Conservation (phyloP, 345 rosid genomes). For the Hibiscus tridactylites region DNA sequence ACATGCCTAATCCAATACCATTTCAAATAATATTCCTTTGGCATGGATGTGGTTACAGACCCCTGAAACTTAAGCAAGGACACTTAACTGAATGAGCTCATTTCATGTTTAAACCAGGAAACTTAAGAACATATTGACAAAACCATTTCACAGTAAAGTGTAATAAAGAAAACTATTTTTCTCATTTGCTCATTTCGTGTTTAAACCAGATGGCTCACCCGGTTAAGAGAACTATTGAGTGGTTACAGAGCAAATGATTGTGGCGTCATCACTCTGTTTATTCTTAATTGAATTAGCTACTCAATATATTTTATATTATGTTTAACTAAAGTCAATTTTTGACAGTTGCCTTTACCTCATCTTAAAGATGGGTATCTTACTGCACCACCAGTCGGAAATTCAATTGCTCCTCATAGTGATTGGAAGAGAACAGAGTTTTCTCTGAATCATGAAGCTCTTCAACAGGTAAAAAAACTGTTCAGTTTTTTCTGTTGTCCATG, state of each 20-base stretch:
- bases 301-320: background rate
- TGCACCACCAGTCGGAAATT: conserved; percentile 1
- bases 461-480: background rate
- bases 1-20: background rate
- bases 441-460: conserved; percentile 9
- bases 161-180: background rate
- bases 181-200: background rate
- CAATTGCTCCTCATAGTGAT: conserved; percentile 3
- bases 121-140: too few relatives aligned
- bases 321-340: conserved; percentile 1
- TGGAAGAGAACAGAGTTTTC: conserved; percentile 8
- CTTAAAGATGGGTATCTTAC: conserved; percentile 9
- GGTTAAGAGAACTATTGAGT: background rate
- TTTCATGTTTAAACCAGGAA: too few relatives aligned
- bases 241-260: background rate
- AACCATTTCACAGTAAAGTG: too few relatives aligned
- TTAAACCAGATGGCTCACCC: background rate
- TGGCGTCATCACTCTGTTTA: background rate
- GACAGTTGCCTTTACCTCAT: conserved; percentile 6
- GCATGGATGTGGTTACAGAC: background rate
- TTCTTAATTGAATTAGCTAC: background rate
- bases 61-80: background rate
- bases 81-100: background rate
- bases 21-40: background rate
- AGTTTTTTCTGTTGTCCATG: background rate